These are phyloP conservation scores for Calonectria hongkongensis DNA, from an alignment of 2,329 filamentous ascomycete species.

Conservation along the genomic window DNA sequence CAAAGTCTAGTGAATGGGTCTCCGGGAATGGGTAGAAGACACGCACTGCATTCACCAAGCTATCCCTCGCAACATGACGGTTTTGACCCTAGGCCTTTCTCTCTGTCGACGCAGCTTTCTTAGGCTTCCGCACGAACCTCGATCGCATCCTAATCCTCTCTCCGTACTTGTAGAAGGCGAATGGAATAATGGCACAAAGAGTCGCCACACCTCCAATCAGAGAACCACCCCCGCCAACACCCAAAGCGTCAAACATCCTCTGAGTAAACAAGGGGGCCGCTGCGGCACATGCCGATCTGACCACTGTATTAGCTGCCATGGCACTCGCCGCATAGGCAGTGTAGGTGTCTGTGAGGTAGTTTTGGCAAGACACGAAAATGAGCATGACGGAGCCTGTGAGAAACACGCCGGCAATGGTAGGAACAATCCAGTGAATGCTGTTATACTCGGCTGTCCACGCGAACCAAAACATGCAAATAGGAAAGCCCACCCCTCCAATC, in stretches of 20 bases:
- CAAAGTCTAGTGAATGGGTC: no score
- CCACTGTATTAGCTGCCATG: not conserved
- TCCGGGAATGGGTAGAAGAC: no score
- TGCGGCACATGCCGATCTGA: not conserved
- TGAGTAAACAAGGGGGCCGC: not conserved
- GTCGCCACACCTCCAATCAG: not conserved
- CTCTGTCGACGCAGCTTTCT: not conserved
- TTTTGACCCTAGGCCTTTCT: not conserved
- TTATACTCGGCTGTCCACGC: not conserved
- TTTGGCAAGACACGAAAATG: not conserved
- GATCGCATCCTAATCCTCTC: not conserved
- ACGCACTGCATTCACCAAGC: no score
- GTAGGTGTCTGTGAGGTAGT: not conserved
- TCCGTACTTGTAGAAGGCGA: not conserved
- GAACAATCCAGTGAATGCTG: not conserved
- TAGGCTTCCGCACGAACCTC: not conserved
- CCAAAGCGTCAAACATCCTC: not conserved
- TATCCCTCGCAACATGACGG: not conserved
- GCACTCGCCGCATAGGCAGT: not conserved
- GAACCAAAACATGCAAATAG: not conserved
- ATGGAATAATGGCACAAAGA: not conserved
- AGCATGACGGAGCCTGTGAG: not conserved
- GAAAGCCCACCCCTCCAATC: not conserved
- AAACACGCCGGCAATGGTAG: not conserved
- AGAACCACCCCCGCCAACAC: not conserved